A percentile compares a stretch with the other conserved stretches of the same genome.
Evolutionary conservation across 2,329 filamentous ascomycete species (phyloP).

Genomic region (Fusarium fracticaudum): DNA sequence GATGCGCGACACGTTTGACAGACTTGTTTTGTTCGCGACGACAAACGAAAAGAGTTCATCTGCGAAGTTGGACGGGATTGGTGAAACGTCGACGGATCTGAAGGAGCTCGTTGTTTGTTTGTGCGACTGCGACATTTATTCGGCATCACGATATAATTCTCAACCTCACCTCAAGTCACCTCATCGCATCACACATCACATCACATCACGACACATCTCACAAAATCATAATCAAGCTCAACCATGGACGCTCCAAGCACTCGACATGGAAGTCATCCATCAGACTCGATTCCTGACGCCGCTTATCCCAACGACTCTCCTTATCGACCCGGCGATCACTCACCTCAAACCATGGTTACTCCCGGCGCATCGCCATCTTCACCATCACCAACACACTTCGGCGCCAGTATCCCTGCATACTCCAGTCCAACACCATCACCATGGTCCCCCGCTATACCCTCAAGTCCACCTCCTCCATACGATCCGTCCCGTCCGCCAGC

Average conservation of each 20-base stretch:
- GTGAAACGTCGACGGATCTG: neutral
- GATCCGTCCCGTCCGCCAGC: slow-evolving; percentile 40
- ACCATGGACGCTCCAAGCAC: slow-evolving; percentile 34
- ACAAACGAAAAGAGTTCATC: neutral
- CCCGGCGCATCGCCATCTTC: slow-evolving; percentile 13
- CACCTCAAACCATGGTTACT: slow-evolving; percentile 7
- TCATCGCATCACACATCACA: neutral
- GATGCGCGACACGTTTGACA: neutral
- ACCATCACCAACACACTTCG: slow-evolving; percentile 2
- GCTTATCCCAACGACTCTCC: slow-evolving; percentile 46
- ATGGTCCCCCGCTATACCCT: slow-evolving; percentile 32
- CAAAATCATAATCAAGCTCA: neutral
- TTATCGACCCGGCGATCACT: slow-evolving; percentile 37
- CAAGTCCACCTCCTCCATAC: slow-evolving; percentile 43
- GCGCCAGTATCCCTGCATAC: slow-evolving; percentile 17
- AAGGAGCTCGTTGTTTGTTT: neutral
- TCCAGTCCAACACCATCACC: slow-evolving; percentile 20
- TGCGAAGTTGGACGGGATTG: neutral
- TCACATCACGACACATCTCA: neutral
- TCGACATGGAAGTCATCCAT: slow-evolving; percentile 39
- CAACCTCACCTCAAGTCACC: neutral
- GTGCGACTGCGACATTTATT: neutral
- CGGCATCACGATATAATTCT: neutral
- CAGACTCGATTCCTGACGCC: slow-evolving; percentile 44
- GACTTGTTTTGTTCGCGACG: neutral